These are phyloP conservation scores for Leccinum broughii DNA, from an alignment of 768 basidiomycete genomes.

Conservation along the genomic window DNA sequence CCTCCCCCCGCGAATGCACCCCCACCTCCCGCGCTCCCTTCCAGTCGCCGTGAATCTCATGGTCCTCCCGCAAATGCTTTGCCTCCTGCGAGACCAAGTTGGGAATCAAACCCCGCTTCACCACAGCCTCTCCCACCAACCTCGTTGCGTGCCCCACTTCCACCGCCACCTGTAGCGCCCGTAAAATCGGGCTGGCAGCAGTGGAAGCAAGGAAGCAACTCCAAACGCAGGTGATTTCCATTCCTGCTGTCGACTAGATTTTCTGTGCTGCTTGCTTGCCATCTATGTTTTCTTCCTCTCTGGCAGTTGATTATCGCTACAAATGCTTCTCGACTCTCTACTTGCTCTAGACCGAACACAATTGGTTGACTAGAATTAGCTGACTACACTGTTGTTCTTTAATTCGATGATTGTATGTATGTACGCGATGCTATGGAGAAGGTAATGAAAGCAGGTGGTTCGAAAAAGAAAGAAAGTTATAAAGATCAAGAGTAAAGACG, in stretches of 20 bases:
- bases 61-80: constrained; percentile 11
- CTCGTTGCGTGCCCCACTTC: constrained; percentile 16
- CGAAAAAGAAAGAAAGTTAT: constrained; percentile 31
- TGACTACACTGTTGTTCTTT: constrained; percentile 52
- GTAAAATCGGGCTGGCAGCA: constrained; percentile 57
- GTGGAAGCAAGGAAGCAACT: constrained; percentile 34
- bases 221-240: constrained; percentile 23
- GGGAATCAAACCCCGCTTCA: constrained; percentile 6
- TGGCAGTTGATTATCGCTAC: constrained; percentile 17
- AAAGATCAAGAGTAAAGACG: constrained; percentile 38
- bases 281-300: constrained; percentile 3
- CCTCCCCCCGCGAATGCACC: constrained; percentile 15
- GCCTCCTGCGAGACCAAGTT: constrained; percentile 4
- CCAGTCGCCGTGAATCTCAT: constrained; percentile 11
- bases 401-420: constrained; percentile 44
- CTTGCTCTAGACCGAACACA: constrained; percentile 24
- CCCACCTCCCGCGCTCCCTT: neutral
- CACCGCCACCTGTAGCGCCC: constrained; percentile 21
- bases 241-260: neutral
- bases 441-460: constrained; percentile 29
- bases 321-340: constrained; percentile 18
- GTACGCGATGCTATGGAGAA: constrained; percentile 35
- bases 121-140: constrained; percentile 8
- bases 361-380: constrained; percentile 38
- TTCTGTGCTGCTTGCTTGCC: constrained; percentile 1